A percentile compares a stretch with the other conserved stretches of the same genome.
Conservation (phyloP, 225 moss, liverwort and hornwort species). For the Physcomitrellopsis africana region DNA sequence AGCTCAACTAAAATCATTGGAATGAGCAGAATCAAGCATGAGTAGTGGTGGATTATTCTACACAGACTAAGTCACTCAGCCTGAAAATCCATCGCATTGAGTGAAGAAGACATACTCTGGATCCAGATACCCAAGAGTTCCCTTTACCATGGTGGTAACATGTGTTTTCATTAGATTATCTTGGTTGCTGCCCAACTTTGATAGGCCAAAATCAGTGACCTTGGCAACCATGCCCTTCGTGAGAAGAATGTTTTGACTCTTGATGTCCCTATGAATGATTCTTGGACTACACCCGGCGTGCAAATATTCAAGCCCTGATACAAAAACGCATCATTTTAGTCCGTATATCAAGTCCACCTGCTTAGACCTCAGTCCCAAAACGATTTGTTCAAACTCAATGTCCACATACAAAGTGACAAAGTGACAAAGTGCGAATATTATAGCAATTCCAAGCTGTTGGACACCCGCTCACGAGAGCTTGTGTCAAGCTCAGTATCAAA, state of each 20-base stretch:
- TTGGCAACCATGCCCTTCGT: constrained; percentile 76
- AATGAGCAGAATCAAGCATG: background rate
- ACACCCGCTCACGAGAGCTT: constrained; percentile 2
- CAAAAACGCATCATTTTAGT: constrained; percentile 1
- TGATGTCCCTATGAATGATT: constrained; percentile 76
- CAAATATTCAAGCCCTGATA: constrained; percentile 47
- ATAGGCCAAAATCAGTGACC: constrained; percentile 83
- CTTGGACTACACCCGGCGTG: constrained; percentile 39
- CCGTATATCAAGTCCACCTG: background rate
- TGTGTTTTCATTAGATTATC: constrained; percentile 57
- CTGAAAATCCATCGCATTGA: background rate
- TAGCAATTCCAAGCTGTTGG: background rate
- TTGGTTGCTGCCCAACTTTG: constrained; percentile 63
- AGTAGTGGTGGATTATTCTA: background rate
- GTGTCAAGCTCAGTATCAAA: background rate
- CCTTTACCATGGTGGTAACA: constrained; percentile 81
- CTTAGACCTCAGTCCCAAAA: constrained; percentile 14
- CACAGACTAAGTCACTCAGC: background rate
- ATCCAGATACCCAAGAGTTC: constrained; percentile 82
- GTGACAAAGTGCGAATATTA: constrained; percentile 3
- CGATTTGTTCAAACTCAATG: background rate
- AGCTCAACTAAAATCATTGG: no score
- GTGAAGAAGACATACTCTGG: constrained; percentile 76
- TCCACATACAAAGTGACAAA: background rate
- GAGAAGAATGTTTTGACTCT: constrained; percentile 83